phyloP scores from a whole-genome alignment of 768 basidiomycete genomes.

The Rhizopogon vesiculosus region DNA sequence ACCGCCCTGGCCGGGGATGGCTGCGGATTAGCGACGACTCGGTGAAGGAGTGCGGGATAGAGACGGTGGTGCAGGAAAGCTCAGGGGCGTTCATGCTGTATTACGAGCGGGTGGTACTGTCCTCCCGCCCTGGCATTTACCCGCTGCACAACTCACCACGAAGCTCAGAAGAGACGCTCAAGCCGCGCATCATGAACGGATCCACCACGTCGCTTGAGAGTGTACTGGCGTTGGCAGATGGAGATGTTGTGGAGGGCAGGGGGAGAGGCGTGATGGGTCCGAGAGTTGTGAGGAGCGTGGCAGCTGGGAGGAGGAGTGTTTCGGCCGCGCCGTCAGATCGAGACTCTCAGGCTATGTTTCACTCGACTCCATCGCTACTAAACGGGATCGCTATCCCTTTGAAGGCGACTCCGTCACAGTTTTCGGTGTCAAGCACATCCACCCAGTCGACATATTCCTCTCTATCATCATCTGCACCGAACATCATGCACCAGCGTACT shows the following conservation, averaged over 20 bases:
- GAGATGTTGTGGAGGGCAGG: slow-evolving; percentile 13
- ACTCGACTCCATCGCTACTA: slow-evolving; percentile 5
- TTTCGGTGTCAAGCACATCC: slow-evolving; percentile 3
- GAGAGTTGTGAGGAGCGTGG: slow-evolving; percentile 55
- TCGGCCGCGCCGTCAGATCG: slow-evolving; percentile 29
- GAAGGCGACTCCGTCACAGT: slow-evolving; percentile 13
- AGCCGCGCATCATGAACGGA: slow-evolving; percentile 43
- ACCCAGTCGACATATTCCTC: slow-evolving; percentile 7
- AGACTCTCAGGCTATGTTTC: slow-evolving; percentile 7
- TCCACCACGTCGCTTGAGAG: slow-evolving; percentile 45
- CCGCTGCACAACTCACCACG: slow-evolving; percentile 31
- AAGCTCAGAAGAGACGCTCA: slow-evolving; percentile 65
- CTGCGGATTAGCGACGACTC: slow-evolving; percentile 83
- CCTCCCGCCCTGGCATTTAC: slow-evolving; percentile 28
- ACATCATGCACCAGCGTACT: slow-evolving; percentile 14
- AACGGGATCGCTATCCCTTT: slow-evolving; percentile 23
- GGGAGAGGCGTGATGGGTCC: slow-evolving; percentile 31
- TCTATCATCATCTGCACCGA: slow-evolving; percentile 21
- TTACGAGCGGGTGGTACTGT: slow-evolving; percentile 68
- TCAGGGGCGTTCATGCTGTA: slow-evolving; percentile 87
- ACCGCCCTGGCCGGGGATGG: slow-evolving; percentile 65
- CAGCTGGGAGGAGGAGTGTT: slow-evolving; percentile 38
- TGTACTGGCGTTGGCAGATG: slow-evolving; percentile 21
- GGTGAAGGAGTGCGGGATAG: slow-evolving; percentile 72
- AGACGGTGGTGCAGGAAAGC: slow-evolving; percentile 69